phyloP scores from a whole-genome alignment of 768 basidiomycete genomes.

The Leccinum longicurvipes region DNA sequence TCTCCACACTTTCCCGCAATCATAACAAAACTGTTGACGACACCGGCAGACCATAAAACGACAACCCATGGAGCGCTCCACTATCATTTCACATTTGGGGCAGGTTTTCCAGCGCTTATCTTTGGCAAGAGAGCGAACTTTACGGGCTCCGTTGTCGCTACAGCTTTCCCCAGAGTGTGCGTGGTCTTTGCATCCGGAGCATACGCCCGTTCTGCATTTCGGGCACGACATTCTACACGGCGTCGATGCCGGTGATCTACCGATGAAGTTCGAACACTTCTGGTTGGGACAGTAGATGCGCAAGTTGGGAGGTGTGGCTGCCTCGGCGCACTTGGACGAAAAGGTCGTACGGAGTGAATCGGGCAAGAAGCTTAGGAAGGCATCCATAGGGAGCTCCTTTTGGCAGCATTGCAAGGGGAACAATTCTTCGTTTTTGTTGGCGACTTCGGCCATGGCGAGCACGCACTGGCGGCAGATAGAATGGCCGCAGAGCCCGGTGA shows the following conservation, averaged over 20 bases:
- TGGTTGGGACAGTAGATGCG: conserved; percentile 49
- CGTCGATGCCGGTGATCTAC: conserved; percentile 31
- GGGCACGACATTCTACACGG: conserved; percentile 33
- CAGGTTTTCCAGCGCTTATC: conserved; percentile 57
- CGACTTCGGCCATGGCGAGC: conserved; percentile 37
- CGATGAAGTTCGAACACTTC: conserved; percentile 52
- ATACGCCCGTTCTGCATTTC: conserved; percentile 40
- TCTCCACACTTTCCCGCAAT: conserved; percentile 13
- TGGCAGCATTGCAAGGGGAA: conserved; percentile 53
- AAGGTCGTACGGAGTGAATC: conserved; percentile 31
- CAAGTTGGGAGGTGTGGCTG: conserved; percentile 37
- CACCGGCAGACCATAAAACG: conserved; percentile 60
- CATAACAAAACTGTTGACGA: conserved; percentile 20
- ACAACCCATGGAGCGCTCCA: conserved; percentile 55
- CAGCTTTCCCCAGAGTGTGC: conserved; percentile 43
- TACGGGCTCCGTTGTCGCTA: conserved; percentile 38
- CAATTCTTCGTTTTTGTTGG: conserved; percentile 46
- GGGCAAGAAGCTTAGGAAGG: conserved; percentile 33
- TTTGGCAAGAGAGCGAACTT: conserved; percentile 46
- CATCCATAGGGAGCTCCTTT: conserved; percentile 31
- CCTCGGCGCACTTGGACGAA: conserved; percentile 45
- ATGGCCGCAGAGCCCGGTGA: conserved; percentile 44
- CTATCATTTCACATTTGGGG: conserved; percentile 51
- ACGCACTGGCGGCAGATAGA: conserved; percentile 47
- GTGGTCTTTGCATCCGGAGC: conserved; percentile 45